Conservation (phyloP, 257 asterid species). For the Linderniella brevidens region DNA sequence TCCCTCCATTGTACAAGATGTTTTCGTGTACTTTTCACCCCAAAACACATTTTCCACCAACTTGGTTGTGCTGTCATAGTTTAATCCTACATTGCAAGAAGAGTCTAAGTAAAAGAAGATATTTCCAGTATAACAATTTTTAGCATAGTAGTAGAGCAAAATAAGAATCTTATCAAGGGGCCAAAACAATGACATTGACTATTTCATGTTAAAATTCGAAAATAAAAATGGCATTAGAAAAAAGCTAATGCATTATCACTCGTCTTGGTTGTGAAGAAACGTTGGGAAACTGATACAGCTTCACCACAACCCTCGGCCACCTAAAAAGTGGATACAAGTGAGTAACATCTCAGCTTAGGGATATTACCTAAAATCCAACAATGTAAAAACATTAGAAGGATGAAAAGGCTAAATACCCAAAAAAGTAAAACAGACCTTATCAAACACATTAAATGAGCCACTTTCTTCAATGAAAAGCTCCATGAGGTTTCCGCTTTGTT, state of each 20-base stretch:
- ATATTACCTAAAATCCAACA: constrained; percentile 63
- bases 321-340: constrained; percentile 84
- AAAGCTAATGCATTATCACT: constrained; percentile 44
- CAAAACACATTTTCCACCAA: constrained; percentile 36
- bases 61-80: constrained; percentile 27
- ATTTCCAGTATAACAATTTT: background rate
- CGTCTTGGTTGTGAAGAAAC: constrained; percentile 72
- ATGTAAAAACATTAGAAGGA: constrained; percentile 46
- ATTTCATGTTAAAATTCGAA: constrained; percentile 57
- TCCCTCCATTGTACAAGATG: background rate
- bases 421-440: constrained; percentile 81
- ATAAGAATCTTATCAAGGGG: constrained; percentile 11
- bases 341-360: constrained; percentile 74
- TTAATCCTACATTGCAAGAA: constrained; percentile 24
- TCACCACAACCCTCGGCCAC: constrained; percentile 97
- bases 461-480: constrained; percentile 63
- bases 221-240: constrained; percentile 39
- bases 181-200: constrained; percentile 14
- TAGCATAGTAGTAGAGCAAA: background rate
- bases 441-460: constrained; percentile 62
- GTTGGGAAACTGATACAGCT: constrained; percentile 92
- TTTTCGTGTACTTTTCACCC: constrained; percentile 32
- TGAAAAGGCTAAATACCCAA: constrained; percentile 46
- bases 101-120: constrained; percentile 3
- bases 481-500: constrained; percentile 80